Percentiles rank a stretch among this genome's conserved stretches.
phyloP scores from a whole-genome alignment of 1,284 basidiomycete genomes.

The Retiboletus flavoniger region DNA sequence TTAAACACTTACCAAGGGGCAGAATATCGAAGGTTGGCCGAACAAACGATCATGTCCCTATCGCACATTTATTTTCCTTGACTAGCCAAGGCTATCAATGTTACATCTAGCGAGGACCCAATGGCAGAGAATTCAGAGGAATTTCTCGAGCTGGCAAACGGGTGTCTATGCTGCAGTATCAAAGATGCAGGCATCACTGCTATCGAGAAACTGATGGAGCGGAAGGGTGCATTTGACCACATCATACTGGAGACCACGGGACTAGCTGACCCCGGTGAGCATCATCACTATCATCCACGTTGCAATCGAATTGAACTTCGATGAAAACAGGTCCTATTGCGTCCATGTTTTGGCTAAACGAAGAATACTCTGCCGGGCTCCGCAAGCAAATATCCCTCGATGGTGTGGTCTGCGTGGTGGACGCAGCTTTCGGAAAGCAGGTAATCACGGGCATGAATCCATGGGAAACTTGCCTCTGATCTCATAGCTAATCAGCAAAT shows the following conservation, averaged over 20 bases:
- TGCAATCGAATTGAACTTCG: background rate
- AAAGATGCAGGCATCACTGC: conserved; percentile 89
- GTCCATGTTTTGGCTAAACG: conserved; percentile 89
- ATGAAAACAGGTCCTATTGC: conserved; percentile 65
- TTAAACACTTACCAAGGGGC: conserved; percentile 12
- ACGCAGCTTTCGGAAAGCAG: conserved; percentile 80
- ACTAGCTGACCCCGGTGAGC: conserved; percentile 82
- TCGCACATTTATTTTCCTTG: conserved; percentile 5
- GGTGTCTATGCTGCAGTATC: conserved; percentile 92
- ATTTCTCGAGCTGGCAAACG: conserved; percentile 87
- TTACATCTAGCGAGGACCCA: conserved; percentile 67
- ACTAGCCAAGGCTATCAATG: conserved; percentile 72
- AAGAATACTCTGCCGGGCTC: conserved; percentile 75
- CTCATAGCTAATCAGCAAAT: conserved; percentile 62
- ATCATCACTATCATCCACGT: background rate
- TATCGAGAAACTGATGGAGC: conserved; percentile 84
- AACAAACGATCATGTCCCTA: conserved; percentile 35
- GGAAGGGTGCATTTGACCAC: conserved; percentile 85
- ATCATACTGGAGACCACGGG: conserved; percentile 93
- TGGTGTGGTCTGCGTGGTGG: conserved; percentile 88
- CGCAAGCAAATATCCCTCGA: conserved; percentile 77
- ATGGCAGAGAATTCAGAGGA: conserved; percentile 68
- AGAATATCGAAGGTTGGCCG: conserved; percentile 65
- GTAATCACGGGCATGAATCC: conserved; percentile 39
- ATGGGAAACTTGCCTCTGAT: conserved; percentile 9